Evolutionary conservation across 2,329 filamentous ascomycete species (phyloP).

Genomic region (Calonectria fujianensis): DNA sequence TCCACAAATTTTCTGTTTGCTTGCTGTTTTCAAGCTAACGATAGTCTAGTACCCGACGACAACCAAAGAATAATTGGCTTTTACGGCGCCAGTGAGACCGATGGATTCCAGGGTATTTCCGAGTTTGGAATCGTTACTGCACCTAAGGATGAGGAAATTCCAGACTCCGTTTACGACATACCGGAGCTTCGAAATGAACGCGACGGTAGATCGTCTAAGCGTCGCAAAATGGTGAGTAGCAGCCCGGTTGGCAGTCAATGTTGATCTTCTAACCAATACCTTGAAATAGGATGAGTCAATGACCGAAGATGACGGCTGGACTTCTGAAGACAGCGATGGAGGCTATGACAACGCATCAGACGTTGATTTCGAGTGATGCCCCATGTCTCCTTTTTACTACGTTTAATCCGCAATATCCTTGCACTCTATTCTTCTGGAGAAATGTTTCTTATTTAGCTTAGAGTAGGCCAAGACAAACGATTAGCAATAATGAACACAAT

Average conservation of each 20-base stretch:
- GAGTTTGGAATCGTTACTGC: slow-evolving; percentile 70
- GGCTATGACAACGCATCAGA: slow-evolving; percentile 30
- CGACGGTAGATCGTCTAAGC: background rate
- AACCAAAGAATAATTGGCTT: slow-evolving; percentile 68
- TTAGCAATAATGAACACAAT: background rate
- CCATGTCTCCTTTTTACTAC: background rate
- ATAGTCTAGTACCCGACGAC: slow-evolving; percentile 54
- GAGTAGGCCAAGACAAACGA: too few species aligned
- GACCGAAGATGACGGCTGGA: slow-evolving; percentile 10
- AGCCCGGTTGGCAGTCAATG: fast-evolving
- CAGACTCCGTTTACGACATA: slow-evolving; percentile 64
- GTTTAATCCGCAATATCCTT: background rate
- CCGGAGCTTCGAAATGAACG: slow-evolving; percentile 62
- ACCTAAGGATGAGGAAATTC: slow-evolving; percentile 62
- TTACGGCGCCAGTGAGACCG: slow-evolving; percentile 61
- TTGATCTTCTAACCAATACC: background rate
- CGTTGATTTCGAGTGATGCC: slow-evolving; percentile 17
- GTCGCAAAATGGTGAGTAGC: slow-evolving; percentile 8
- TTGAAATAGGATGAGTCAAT: background rate
- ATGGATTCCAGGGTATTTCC: slow-evolving; percentile 49
- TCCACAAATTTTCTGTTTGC: background rate
- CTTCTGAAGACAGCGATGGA: slow-evolving; percentile 26
- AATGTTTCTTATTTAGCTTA: too few species aligned
- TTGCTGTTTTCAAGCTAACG: background rate
- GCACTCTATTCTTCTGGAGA: background rate